These are phyloP conservation scores for Pichia sp. DNA, from an alignment of 1,139 yeast genomes.

Conservation along the genomic window DNA sequence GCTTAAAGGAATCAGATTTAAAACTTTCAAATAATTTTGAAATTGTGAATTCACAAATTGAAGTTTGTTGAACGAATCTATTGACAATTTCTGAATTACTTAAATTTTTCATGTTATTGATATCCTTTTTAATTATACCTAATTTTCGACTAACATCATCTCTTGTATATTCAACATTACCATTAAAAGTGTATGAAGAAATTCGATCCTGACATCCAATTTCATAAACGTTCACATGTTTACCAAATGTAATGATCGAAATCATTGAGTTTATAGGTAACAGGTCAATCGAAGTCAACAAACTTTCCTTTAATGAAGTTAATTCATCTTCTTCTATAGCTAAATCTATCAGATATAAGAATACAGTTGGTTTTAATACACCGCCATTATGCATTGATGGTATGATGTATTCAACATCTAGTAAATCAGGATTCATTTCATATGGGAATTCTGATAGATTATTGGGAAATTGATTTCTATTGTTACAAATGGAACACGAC, in stretches of 20 bases:
- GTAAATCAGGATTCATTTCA: conserved; percentile 35
- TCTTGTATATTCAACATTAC: conserved; percentile 46
- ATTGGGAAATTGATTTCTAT: conserved; percentile 43
- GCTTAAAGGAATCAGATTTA: conserved; percentile 47
- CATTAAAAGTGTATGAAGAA: conserved; percentile 48
- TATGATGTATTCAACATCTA: conserved; percentile 58
- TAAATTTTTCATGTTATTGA: conserved; percentile 24
- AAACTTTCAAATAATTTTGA: conserved; percentile 49
- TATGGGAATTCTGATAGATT: conserved; percentile 28
- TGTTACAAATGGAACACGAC: conserved; percentile 59
- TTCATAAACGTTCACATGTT: conserved; percentile 59
- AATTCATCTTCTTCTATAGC: conserved; percentile 44
- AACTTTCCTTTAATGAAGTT: conserved; percentile 52
- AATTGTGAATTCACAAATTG: conserved; percentile 50
- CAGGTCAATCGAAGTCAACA: conserved; percentile 46
- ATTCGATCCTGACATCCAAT: conserved; percentile 33
- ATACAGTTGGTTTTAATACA: conserved; percentile 42
- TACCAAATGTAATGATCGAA: conserved; percentile 58
- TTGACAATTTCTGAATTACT: conserved; percentile 13
- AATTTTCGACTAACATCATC: conserved; percentile 47
- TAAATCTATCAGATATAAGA: conserved; percentile 61
- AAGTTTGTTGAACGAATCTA: conserved; percentile 42
- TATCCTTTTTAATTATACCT: conserved; percentile 44
- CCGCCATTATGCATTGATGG: conserved; percentile 29
- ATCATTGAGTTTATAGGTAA: conserved; percentile 56